phyloP scores from a whole-genome alignment of 805 yeast genomes.

The Starmerella sirachaensis region DNA sequence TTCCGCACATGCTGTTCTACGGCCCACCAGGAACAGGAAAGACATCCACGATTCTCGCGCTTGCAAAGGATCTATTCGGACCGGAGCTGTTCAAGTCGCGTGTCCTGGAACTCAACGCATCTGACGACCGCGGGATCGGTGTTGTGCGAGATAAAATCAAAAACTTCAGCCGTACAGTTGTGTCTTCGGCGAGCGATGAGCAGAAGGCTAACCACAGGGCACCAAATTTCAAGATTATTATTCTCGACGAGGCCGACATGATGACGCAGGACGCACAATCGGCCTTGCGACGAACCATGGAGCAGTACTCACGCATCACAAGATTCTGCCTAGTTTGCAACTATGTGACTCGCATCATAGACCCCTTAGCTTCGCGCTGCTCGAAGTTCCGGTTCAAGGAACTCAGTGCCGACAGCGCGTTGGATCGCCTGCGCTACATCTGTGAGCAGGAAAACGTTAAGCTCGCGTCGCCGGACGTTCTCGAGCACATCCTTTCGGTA shows the following conservation, averaged over 20 bases:
- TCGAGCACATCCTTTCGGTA: conserved; percentile 53
- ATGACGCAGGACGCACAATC: conserved; percentile 93
- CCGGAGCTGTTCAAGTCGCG: conserved; percentile 73
- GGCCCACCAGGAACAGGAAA: conserved; percentile 96
- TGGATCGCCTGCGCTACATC: conserved; percentile 53
- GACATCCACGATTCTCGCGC: conserved; percentile 76
- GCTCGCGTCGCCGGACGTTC: conserved; percentile 36
- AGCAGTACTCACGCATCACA: conserved; percentile 53
- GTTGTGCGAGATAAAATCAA: conserved; percentile 97
- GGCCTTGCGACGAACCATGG: conserved; percentile 81
- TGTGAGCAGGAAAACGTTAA: conserved; percentile 39
- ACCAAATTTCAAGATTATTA: conserved; percentile 89
- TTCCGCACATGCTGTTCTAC: conserved; percentile 70
- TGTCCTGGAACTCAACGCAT: conserved; percentile 91
- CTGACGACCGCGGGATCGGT: conserved; percentile 95
- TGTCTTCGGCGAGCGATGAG: conserved; percentile 63
- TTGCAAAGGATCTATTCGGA: conserved; percentile 82
- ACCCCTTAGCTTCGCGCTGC: conserved; percentile 92
- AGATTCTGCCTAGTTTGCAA: conserved; percentile 92
- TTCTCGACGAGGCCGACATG: conserved; percentile 89
- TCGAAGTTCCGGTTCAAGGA: conserved; percentile 85
- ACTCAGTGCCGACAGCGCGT: conserved; percentile 58
- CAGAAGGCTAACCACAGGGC: conserved; percentile 74
- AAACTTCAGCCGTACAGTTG: conserved; percentile 78
- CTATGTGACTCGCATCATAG: conserved; percentile 91